These are phyloP conservation scores for Diaporthe velutina DNA, from an alignment of 2,329 filamentous ascomycete genomes.

Conservation along the genomic window DNA sequence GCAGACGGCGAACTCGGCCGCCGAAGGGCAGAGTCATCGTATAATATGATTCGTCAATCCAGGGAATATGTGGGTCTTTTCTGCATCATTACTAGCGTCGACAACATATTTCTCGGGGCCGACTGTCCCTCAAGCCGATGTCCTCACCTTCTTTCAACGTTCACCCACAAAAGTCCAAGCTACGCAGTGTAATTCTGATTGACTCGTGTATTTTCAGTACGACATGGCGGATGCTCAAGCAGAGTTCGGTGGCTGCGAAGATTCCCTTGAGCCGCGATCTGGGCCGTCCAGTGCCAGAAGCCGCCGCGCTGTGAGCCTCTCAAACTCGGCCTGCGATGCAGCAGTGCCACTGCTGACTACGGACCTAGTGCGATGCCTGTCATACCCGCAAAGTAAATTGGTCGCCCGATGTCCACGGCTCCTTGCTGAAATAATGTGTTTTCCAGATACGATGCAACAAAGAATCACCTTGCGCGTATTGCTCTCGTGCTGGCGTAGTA, in stretches of 20 bases:
- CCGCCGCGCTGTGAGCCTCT: slow-evolving; percentile 7
- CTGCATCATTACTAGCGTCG: background rate
- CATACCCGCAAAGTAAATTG: background rate
- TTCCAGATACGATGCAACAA: slow-evolving; percentile 11
- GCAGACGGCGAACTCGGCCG: background rate
- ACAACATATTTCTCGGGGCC: background rate
- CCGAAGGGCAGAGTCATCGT: background rate
- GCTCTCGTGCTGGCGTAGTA: background rate
- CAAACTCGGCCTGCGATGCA: background rate
- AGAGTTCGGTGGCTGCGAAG: background rate
- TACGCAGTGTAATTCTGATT: background rate
- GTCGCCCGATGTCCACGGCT: background rate
- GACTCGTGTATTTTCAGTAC: background rate
- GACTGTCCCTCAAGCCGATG: slow-evolving; percentile 10
- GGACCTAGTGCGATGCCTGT: background rate
- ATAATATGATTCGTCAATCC: background rate
- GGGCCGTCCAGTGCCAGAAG: background rate
- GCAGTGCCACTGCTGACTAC: background rate
- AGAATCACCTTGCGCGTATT: slow-evolving; percentile 1
- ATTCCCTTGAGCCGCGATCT: background rate
- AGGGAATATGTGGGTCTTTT: background rate
- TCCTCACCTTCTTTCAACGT: background rate
- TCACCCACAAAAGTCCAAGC: background rate
- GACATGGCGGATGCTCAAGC: background rate
- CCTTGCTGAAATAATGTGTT: background rate